phyloP scores from a whole-genome alignment of 768 basidiomycete species.

The Lactifluus piperatus region DNA sequence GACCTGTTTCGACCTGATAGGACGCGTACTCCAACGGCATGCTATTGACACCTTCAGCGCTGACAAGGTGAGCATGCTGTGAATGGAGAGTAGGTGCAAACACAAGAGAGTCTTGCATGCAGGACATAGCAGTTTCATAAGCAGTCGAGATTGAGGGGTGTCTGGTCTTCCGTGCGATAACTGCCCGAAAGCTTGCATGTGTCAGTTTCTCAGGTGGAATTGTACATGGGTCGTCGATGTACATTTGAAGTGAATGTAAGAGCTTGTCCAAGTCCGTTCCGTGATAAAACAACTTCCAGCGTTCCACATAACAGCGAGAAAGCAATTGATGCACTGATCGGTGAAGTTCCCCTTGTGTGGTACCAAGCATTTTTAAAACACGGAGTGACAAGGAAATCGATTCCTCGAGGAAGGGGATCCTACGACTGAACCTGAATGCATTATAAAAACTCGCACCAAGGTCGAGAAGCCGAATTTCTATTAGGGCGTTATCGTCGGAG shows the following conservation, averaged over 20 bases:
- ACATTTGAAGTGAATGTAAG: background rate
- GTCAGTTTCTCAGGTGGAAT: background rate
- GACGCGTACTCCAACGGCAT: too few relatives aligned
- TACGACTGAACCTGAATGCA: background rate
- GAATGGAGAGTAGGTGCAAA: background rate
- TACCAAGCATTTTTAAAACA: background rate
- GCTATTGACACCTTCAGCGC: too few relatives aligned
- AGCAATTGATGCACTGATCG: too few relatives aligned
- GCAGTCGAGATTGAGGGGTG: background rate
- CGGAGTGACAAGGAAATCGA: background rate
- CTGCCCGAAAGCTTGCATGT: background rate
- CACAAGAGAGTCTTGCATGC: background rate
- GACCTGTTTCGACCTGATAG: too few relatives aligned
- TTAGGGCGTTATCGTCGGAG: background rate
- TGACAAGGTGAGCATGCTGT: too few relatives aligned
- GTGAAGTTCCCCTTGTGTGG: background rate
- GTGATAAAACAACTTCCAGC: background rate
- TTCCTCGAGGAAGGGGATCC: background rate
- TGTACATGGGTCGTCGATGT: too few relatives aligned
- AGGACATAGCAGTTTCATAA: background rate
- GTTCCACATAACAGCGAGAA: background rate
- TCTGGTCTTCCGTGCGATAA: background rate
- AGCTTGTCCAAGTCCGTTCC: background rate
- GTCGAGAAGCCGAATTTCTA: background rate
- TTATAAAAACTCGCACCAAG: background rate